phyloP scores from a whole-genome alignment of 192 early-diverging fungal species.

The Lobosporangium transversale region DNA sequence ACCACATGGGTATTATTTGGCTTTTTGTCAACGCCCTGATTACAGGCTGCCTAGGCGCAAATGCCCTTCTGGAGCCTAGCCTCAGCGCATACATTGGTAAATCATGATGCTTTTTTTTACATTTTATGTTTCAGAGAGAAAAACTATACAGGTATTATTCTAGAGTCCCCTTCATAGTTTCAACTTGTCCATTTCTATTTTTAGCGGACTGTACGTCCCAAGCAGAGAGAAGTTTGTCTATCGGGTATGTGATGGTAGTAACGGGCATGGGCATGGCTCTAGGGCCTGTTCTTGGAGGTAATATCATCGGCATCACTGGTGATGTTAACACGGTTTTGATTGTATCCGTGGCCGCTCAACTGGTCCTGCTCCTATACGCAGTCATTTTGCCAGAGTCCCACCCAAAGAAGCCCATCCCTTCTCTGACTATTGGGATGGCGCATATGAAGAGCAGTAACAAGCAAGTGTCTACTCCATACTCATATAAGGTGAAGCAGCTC shows the following conservation, averaged over 20 bases:
- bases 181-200: not conserved
- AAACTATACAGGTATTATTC: too few species aligned
- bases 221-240: slow-evolving; percentile 25
- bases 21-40: slow-evolving; percentile 25
- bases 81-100: slow-evolving; percentile 43
- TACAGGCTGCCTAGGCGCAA: slow-evolving; percentile 17
- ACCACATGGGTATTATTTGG: slow-evolving; percentile 2
- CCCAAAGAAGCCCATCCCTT: not conserved
- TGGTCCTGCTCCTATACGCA: slow-evolving; percentile 5
- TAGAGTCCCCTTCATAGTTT: not conserved
- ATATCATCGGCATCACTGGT: slow-evolving; percentile 8
- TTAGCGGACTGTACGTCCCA: slow-evolving; percentile 35
- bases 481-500: slow-evolving; percentile 1
- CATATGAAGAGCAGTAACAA: not conserved
- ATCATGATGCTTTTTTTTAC: not conserved
- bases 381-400: slow-evolving; percentile 28
- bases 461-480: not conserved
- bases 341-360: not conserved
- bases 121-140: too few species aligned
- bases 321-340: not conserved
- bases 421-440: not conserved
- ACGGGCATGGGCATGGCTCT: slow-evolving; percentile 12
- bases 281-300: slow-evolving; percentile 12
- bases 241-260: slow-evolving; percentile 30
- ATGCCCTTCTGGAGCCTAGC: slow-evolving; percentile 23